phyloP scores from a whole-genome alignment of 257 asterid species.

The Gentiana dahurica region DNA sequence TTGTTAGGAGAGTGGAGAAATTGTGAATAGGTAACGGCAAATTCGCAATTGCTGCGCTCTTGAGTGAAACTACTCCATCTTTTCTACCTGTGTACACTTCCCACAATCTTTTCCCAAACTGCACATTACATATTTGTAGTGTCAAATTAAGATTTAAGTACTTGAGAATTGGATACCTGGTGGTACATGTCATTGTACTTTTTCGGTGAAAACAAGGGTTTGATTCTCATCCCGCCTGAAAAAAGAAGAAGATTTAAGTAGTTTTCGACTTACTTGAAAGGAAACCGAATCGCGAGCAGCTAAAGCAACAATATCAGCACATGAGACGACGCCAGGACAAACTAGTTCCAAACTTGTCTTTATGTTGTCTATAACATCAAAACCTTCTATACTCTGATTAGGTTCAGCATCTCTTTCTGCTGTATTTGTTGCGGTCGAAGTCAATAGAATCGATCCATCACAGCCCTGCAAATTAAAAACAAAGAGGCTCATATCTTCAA shows the following conservation, averaged over 20 bases:
- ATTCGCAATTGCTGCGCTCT: conserved; percentile 7
- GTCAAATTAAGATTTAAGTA: neutral
- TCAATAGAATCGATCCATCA: conserved; percentile 27
- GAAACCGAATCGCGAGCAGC: conserved; percentile 22
- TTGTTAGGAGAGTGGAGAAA: conserved; percentile 12
- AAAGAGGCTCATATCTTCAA: too few species aligned
- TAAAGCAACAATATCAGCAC: conserved; percentile 26
- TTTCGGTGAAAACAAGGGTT: too few species aligned
- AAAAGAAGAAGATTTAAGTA: too few species aligned
- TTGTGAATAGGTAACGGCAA: conserved; percentile 13
- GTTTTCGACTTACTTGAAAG: conserved; percentile 8
- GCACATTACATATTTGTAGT: neutral
- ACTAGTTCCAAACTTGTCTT: conserved; percentile 17
- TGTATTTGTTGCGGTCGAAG: conserved; percentile 5
- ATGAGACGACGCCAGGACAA: conserved; percentile 19
- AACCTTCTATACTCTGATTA: conserved; percentile 15
- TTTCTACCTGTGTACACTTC: conserved; percentile 17
- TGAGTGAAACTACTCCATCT: conserved; percentile 21
- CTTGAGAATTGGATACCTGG: too few species aligned
- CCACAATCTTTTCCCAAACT: conserved; percentile 13
- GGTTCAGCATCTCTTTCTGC: conserved; percentile 21
- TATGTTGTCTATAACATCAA: conserved; percentile 24
- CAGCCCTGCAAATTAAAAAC: conserved; percentile 18
- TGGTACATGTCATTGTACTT: neutral
- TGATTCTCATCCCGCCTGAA: too few species aligned